Evolutionary conservation across 441 rosid genomes (phyloP).

Genomic region (Syzygium syzygioides): DNA sequence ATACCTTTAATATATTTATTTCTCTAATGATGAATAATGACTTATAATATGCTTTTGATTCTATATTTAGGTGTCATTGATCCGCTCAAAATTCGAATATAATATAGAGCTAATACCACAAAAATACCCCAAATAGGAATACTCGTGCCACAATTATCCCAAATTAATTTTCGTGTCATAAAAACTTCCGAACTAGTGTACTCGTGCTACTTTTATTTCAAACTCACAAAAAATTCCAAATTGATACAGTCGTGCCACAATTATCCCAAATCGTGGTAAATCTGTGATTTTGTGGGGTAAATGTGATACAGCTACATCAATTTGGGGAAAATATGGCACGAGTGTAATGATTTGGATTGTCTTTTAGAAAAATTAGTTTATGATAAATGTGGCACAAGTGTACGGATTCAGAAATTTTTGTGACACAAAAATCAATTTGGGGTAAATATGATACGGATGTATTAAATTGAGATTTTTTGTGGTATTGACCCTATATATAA

Average conservation of each 20-base stretch:
- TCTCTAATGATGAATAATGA: not conserved
- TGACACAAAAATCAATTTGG: not conserved
- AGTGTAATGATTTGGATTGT: too few relatives aligned
- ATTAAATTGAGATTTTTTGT: fast-evolving
- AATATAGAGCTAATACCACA: not conserved
- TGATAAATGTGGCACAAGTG: fast-evolving
- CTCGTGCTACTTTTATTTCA: too few relatives aligned
- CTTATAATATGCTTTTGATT: not conserved
- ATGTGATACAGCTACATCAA: not conserved
- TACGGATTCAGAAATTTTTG: not conserved
- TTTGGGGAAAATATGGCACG: too few relatives aligned
- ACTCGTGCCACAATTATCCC: too few relatives aligned
- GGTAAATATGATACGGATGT: not conserved
- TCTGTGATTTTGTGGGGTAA: too few relatives aligned
- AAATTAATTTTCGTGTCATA: too few relatives aligned
- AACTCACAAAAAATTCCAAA: too few relatives aligned
- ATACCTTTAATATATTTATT: not conserved
- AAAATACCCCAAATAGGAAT: too few relatives aligned
- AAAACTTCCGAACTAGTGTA: too few relatives aligned
- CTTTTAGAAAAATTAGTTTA: too few relatives aligned
- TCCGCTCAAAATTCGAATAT: not conserved
- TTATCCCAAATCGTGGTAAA: not conserved
- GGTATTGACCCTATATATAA: not conserved
- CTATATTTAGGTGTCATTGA: not conserved
- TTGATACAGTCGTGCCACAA: not conserved